Evolutionary conservation across 1,284 basidiomycete species (phyloP).

Genomic region (Pascua sp.): DNA sequence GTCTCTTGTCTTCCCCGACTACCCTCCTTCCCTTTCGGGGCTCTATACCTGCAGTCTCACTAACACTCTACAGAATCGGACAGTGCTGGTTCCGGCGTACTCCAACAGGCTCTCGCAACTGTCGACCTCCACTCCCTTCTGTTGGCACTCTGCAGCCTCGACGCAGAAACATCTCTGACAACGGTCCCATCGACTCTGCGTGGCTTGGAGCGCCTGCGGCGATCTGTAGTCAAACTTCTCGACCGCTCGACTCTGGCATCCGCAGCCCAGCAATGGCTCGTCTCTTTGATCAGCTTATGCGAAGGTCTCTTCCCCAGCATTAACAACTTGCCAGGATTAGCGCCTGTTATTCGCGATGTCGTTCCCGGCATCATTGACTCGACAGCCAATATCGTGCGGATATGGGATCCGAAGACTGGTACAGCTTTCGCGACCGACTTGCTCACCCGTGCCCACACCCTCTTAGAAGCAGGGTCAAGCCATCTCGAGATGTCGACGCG

Average conservation of each 20-base stretch:
- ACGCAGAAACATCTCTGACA: not conserved
- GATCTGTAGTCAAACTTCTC: conserved; percentile 20
- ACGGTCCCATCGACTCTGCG: conserved; percentile 5
- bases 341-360: not conserved
- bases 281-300: conserved; percentile 3
- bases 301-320: conserved; percentile 6
- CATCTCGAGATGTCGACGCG: not conserved
- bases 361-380: conserved; percentile 12
- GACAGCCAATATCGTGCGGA: conserved; percentile 5
- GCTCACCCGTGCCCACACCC: conserved; percentile 5
- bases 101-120: not conserved
- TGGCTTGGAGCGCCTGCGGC: conserved; percentile 21
- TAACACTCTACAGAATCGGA: not conserved
- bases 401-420: conserved; percentile 4
- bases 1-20: not conserved
- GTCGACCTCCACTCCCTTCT: conserved; percentile 1
- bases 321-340: not conserved
- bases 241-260: not conserved
- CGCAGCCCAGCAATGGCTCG: conserved; percentile 14
- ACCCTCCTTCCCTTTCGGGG: no score
- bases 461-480: not conserved
- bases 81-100: not conserved
- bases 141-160: conserved; percentile 3
- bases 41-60: not conserved
- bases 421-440: not conserved